Base-by-base conservation (phyloP, 352 stramenopile genomes). In the Blastocystis sp. region DNA sequence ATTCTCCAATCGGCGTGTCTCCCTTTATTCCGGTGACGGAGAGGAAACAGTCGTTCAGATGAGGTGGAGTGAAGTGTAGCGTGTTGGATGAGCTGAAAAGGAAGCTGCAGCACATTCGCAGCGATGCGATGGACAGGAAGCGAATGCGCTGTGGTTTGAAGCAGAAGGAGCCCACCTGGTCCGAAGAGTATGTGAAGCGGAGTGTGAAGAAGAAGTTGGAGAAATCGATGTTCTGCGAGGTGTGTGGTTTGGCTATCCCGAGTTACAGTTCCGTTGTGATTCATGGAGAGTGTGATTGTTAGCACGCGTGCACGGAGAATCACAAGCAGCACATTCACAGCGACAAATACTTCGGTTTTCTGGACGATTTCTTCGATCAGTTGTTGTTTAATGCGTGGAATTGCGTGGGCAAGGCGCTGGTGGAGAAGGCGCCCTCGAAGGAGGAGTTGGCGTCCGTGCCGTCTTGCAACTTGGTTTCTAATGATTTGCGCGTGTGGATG, bases 201-300 rank as follows among this genome's bases (percentile, higher is more conserved):
- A 66, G 60, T 28, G 60, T 66, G 60, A 21, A 66, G 60, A 66
- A 34, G n/a, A 66, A 66, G n/a, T 7, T 66, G n/a, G 11, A 66
- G n/a, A 66, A 66, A 28, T 14, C 60, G 5, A 66, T 66, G 60
- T 66, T 66, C n/a, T 66, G 60, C 60, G 60, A 66, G 60, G 60
- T 66, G 60, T 66, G 60, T 28, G 14, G 60, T 11, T 14, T 66
- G 14, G 11, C 10, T 0, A 66, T 66, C 1, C 11, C 60, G 0
- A 66, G n/a, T n/a, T 66, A 66, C n/a, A 14, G 21, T 7, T 17
- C 10, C 10, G 60, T 66, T 11, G 11, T 14, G 5, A 11, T 66
- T n/a, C 14, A 34, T 66, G 14, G 11, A 11, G 60, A 7, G 7
- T 2, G 14, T 38, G 14, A 38, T 1, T 0, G 28, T 14, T n/a